Percentiles rank a stretch among this genome's conserved stretches.
Evolutionary conservation across 192 early-diverging fungal species (phyloP).

Genomic region (Endogone sp.): DNA sequence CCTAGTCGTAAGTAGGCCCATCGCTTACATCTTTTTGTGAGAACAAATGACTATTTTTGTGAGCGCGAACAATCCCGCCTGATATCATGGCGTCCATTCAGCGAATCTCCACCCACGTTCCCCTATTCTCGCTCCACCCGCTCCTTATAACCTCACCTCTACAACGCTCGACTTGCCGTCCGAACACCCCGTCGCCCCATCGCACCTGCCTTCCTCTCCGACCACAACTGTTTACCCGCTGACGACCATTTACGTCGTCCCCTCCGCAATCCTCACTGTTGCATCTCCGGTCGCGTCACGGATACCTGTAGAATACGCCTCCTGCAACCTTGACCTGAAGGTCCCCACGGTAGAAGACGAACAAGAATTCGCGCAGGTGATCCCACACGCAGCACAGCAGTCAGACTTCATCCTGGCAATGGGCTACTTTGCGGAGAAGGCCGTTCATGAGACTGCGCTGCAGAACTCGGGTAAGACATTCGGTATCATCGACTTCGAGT

Average conservation of each 20-base stretch:
- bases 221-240: neutral
- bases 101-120: neutral
- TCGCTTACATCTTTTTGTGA: neutral
- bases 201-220: too few species aligned
- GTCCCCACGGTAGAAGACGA: slow-evolving; percentile 20
- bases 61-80: neutral
- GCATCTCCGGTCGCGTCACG: too few species aligned
- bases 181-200: too few species aligned
- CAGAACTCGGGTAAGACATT: slow-evolving; percentile 28
- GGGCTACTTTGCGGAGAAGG: slow-evolving; percentile 30
- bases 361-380: slow-evolving; percentile 22
- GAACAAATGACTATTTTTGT: neutral
- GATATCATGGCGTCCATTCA: neutral
- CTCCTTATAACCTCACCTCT: too few species aligned
- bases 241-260: neutral
- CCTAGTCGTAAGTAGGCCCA: slow-evolving; percentile 1
- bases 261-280: too few species aligned
- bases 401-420: slow-evolving; percentile 31
- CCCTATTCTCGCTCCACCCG: too few species aligned
- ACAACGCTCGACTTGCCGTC: too few species aligned
- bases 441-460: slow-evolving; percentile 22
- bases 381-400: slow-evolving; percentile 17
- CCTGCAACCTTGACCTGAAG: slow-evolving; percentile 16
- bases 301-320: slow-evolving; percentile 15
- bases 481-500: slow-evolving; percentile 33